These are phyloP conservation scores for Phellinidium pouzarii DNA, from an alignment of 1,284 basidiomycete species.

Conservation along the genomic window DNA sequence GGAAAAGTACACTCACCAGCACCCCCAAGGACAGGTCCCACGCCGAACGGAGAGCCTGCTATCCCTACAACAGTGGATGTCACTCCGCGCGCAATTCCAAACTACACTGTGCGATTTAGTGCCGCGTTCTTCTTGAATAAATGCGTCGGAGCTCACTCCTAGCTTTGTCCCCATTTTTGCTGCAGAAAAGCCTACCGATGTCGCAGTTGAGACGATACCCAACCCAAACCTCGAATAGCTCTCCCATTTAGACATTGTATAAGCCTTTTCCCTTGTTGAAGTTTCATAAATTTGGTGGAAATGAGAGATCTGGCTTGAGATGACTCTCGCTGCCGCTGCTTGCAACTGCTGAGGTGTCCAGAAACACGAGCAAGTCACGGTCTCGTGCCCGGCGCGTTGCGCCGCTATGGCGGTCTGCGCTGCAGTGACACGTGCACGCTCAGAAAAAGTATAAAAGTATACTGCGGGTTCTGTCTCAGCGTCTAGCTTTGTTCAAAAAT, in stretches of 20 bases:
- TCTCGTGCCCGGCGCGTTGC: too few species aligned
- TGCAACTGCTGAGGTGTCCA: too few species aligned
- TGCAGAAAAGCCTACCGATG: conserved; percentile 55
- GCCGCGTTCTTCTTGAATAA: conserved; percentile 6
- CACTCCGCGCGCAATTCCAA: conserved; percentile 58
- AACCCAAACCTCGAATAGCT: conserved; percentile 53
- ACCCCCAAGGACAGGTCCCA: conserved; percentile 48
- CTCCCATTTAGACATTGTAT: conserved; percentile 44
- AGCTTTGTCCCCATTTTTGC: conserved; percentile 62
- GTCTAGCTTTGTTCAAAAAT: too few species aligned
- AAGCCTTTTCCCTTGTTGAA: too few species aligned
- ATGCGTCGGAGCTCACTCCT: conserved; percentile 40
- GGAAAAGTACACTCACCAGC: conserved; percentile 37
- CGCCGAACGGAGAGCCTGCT: conserved; percentile 54
- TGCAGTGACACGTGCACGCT: too few species aligned
- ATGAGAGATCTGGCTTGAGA: conserved; percentile 33
- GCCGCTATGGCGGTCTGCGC: too few species aligned
- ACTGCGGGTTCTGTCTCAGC: too few species aligned
- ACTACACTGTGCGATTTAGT: conserved; percentile 37
- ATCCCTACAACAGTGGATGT: conserved; percentile 50
- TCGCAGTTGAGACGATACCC: conserved; percentile 55
- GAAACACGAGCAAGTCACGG: too few species aligned
- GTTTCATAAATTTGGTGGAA: conserved; percentile 19
- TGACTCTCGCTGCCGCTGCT: conserved; percentile 34
- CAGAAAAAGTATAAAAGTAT: too few species aligned